A percentile compares a stretch with the other conserved stretches of the same genome.
Evolutionary conservation across 768 basidiomycete genomes (phyloP).

Genomic region (Holtermannia corniformis): DNA sequence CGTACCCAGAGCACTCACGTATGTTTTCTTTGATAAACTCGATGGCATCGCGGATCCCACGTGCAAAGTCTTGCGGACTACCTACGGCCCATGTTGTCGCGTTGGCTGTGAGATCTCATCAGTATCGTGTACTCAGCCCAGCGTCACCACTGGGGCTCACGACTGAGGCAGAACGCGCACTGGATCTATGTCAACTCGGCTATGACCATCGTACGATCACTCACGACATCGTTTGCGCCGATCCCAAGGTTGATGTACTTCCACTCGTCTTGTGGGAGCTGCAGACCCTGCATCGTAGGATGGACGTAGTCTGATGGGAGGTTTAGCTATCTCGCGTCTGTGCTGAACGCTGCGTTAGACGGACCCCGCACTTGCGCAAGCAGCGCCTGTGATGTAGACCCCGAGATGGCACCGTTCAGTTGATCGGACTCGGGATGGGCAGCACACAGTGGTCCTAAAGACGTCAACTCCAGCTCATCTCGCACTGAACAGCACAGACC

Average conservation of each 20-base stretch:
- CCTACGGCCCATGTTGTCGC: slow-evolving; percentile 9
- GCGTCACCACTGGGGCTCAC: slow-evolving; percentile 5
- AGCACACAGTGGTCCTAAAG: too few relatives aligned
- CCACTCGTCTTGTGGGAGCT: slow-evolving; percentile 23
- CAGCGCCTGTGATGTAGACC: slow-evolving; percentile 18
- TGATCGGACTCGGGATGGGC: slow-evolving; percentile 19
- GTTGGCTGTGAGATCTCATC: slow-evolving; percentile 14
- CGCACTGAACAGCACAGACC: neutral
- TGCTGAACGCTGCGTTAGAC: neutral
- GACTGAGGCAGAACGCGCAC: slow-evolving; percentile 36
- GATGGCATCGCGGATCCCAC: slow-evolving; percentile 22
- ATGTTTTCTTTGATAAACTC: slow-evolving; percentile 21
- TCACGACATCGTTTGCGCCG: slow-evolving; percentile 35
- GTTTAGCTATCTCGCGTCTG: neutral
- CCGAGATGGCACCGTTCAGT: slow-evolving; percentile 32
- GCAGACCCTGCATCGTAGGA: slow-evolving; percentile 16
- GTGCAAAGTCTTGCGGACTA: slow-evolving; percentile 27
- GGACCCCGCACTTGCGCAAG: slow-evolving; percentile 27
- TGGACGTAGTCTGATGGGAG: slow-evolving; percentile 20
- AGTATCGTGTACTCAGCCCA: too few relatives aligned
- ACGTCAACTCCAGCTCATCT: too few relatives aligned
- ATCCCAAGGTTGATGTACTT: slow-evolving; percentile 36
- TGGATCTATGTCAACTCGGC: neutral
- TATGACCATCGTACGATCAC: slow-evolving; percentile 1
- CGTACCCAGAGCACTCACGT: slow-evolving; percentile 11